A percentile compares a stretch with the other conserved stretches of the same genome.
These are phyloP conservation scores for Tetrahymena thermophila DNA, from an alignment of 73 alveolate genomes.

Conservation along the genomic window DNA sequence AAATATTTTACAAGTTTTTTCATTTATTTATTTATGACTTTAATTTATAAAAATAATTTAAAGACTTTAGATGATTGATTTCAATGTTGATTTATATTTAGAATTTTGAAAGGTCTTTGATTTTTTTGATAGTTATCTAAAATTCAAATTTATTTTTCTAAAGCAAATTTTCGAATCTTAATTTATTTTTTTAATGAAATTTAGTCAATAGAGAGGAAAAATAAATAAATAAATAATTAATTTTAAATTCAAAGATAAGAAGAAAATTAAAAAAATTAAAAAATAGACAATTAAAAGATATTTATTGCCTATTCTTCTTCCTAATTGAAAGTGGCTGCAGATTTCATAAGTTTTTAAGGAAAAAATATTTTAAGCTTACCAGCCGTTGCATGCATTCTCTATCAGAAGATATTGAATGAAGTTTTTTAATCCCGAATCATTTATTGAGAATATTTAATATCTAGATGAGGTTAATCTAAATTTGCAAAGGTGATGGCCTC, in stretches of 20 bases:
- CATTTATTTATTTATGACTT: too few species aligned
- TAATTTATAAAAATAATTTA: too few species aligned
- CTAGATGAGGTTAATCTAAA: not conserved
- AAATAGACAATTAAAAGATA: not conserved
- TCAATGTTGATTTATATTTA: too few species aligned
- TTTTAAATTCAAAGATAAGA: not conserved
- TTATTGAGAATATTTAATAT: not conserved
- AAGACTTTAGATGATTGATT: too few species aligned
- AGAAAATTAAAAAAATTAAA: not conserved
- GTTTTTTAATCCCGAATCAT: not conserved
- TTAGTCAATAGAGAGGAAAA: not conserved
- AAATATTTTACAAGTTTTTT: too few species aligned
- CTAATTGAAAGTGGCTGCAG: constrained; percentile 2
- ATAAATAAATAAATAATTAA: not conserved
- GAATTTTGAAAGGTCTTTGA: too few species aligned
- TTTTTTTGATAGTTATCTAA: not conserved
- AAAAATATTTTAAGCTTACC: not conserved
- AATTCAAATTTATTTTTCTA: not conserved
- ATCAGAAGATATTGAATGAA: not conserved
- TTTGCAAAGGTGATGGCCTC: not conserved
- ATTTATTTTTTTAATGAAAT: too few species aligned
- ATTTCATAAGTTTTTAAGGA: not conserved
- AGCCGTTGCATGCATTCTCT: not conserved
- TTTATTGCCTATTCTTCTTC: not conserved
- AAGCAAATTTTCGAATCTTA: too few species aligned